Percentiles rank a stretch among this genome's conserved stretches.
Evolutionary conservation across 2,329 filamentous ascomycete genomes (phyloP).

Genomic region (Aspergillus cejpii): DNA sequence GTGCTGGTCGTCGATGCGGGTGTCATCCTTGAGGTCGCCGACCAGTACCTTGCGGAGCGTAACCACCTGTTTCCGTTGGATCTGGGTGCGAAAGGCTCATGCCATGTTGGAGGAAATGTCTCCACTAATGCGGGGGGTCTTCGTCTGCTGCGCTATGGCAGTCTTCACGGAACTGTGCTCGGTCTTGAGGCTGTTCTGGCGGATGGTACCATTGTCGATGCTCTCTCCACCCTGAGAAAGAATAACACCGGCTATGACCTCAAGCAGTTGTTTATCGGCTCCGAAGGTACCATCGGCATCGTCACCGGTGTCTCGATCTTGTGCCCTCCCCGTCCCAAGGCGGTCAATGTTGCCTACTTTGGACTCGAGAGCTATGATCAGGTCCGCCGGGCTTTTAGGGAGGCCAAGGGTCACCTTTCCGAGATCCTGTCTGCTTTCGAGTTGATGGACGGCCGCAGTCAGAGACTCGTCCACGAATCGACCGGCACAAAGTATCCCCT

Average conservation of each 20-base stretch:
- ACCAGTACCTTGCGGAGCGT: slow-evolving; percentile 74
- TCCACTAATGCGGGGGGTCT: slow-evolving; percentile 93
- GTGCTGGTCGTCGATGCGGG: slow-evolving; percentile 86
- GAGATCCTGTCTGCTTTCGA: slow-evolving; percentile 98
- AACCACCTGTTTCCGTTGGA: slow-evolving; percentile 92
- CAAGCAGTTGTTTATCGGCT: slow-evolving; percentile 94
- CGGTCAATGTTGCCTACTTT: slow-evolving; percentile 92
- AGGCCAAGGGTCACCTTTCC: slow-evolving; percentile 81
- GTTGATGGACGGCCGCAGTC: slow-evolving; percentile 83
- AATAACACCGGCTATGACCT: slow-evolving; percentile 99
- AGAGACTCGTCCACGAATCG: slow-evolving; percentile 67
- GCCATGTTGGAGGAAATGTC: slow-evolving; percentile 92
- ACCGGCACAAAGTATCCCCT: slow-evolving; percentile 73
- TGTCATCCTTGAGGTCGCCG: slow-evolving; percentile 80
- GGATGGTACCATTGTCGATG: slow-evolving; percentile 85
- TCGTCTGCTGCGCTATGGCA: slow-evolving; percentile 83
- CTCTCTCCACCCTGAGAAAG: slow-evolving; percentile 81
- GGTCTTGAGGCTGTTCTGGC: slow-evolving; percentile 90
- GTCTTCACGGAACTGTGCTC: slow-evolving; percentile 84
- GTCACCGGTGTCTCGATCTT: slow-evolving; percentile 85
- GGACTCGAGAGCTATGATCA: slow-evolving; percentile 86
- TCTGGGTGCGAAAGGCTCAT: slow-evolving; percentile 94
- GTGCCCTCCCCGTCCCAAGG: slow-evolving; percentile 78
- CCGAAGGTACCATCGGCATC: slow-evolving; percentile 89
- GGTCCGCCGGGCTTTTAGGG: slow-evolving; percentile 75